Conservation (phyloP, 768 basidiomycete species). For the Floccularia luteovirens region DNA sequence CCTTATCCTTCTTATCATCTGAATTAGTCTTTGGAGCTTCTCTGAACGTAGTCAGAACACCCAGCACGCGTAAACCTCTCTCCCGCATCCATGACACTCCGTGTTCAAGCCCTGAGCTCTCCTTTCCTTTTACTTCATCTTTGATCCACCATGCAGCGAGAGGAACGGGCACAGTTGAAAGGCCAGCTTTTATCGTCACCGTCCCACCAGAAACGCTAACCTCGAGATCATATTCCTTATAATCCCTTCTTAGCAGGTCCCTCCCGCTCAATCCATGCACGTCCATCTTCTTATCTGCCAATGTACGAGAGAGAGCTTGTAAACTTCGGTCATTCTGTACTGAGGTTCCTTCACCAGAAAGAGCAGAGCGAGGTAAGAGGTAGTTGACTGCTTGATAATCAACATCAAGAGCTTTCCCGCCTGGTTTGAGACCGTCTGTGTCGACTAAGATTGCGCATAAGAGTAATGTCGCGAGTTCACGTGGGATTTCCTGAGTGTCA, state of each 20-base stretch:
- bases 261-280: constrained; percentile 59
- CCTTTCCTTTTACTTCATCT: constrained; percentile 31
- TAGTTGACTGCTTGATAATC: constrained; percentile 61
- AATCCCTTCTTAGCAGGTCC: constrained; percentile 90
- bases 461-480: constrained; percentile 71
- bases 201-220: constrained; percentile 31
- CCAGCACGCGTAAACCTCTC: constrained; percentile 58
- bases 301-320: constrained; percentile 36
- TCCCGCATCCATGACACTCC: constrained; percentile 56
- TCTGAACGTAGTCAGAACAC: constrained; percentile 72
- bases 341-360: constrained; percentile 20
- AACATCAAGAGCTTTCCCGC: constrained; percentile 64
- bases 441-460: constrained; percentile 81
- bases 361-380: constrained; percentile 53
- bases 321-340: constrained; percentile 25
- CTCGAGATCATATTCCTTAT: constrained; percentile 73
- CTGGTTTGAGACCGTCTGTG: constrained; percentile 69
- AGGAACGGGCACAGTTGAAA: constrained; percentile 75
- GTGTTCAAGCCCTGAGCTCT: too few relatives aligned
- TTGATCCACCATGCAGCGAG: constrained; percentile 59
- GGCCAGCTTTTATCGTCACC: constrained; percentile 52
- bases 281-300: constrained; percentile 55
- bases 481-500: constrained; percentile 36
- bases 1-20: constrained; percentile 25
- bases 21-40: too few relatives aligned